phyloP scores from a whole-genome alignment of 495 filamentous ascomycete genomes.

The Aspergillus funiculosus region DNA sequence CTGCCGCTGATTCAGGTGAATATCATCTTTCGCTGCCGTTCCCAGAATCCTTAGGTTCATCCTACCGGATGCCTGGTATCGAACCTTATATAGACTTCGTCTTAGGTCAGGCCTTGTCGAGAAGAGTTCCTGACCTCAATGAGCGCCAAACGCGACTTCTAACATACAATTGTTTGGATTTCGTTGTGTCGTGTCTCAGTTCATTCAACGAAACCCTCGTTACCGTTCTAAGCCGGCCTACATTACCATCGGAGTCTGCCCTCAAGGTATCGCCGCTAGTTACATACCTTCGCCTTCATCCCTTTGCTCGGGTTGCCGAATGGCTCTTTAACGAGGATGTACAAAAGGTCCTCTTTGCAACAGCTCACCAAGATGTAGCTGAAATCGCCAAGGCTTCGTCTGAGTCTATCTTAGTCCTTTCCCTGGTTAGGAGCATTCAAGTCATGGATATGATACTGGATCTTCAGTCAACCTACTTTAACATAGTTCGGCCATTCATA shows the following conservation, averaged over 20 bases:
- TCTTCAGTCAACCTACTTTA: slow-evolving; percentile 84
- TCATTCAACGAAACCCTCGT: slow-evolving; percentile 93
- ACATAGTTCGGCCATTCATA: slow-evolving; percentile 74
- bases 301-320: slow-evolving; percentile 89
- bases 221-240: slow-evolving; percentile 68
- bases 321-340: slow-evolving; percentile 96
- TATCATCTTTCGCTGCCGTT: slow-evolving; percentile 69
- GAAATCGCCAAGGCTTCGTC: slow-evolving; percentile 60
- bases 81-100: slow-evolving; percentile 90
- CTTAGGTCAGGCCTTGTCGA: slow-evolving; percentile 64
- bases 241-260: slow-evolving; percentile 62
- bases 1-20: slow-evolving; percentile 44
- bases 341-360: slow-evolving; percentile 66
- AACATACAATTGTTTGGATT: slow-evolving; percentile 70
- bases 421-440: slow-evolving; percentile 67
- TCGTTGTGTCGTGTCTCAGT: slow-evolving; percentile 64
- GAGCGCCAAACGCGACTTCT: slow-evolving; percentile 60
- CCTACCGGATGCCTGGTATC: slow-evolving; percentile 76
- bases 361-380: slow-evolving; percentile 63
- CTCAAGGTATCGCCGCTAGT: slow-evolving; percentile 65
- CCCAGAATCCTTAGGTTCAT: slow-evolving; percentile 76
- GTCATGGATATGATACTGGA: slow-evolving; percentile 75
- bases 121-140: slow-evolving; percentile 52
- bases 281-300: slow-evolving; percentile 77
- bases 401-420: slow-evolving; percentile 69